Percentiles rank a stretch among this genome's conserved stretches.
Conservation (phyloP, 176 grass and related monocot species). For the Rhipidocladum racemiflorum region DNA sequence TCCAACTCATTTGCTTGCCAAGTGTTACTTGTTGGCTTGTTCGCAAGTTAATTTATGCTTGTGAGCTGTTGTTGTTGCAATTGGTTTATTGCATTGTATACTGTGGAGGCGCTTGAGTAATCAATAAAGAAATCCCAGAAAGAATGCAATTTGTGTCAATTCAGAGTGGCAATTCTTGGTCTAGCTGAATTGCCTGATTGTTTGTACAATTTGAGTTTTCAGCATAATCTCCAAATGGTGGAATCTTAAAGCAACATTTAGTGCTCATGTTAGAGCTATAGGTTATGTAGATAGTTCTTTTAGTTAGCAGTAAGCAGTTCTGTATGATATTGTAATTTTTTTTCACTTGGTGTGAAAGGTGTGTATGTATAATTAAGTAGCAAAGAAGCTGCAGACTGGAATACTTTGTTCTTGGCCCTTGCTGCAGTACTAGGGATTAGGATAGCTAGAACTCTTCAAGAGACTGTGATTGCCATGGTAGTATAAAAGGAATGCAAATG, state of each 20-base stretch:
- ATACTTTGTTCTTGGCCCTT: not conserved
- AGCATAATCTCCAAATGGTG: not conserved
- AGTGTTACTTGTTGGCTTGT: not conserved
- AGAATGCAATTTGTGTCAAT: not conserved
- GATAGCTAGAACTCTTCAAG: not conserved
- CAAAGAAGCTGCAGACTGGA: not conserved
- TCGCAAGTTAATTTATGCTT: constrained; percentile 25
- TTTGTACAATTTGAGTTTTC: no score
- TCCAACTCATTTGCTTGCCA: not conserved
- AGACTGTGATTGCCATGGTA: not conserved
- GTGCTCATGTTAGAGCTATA: not conserved
- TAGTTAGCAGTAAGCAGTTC: not conserved
- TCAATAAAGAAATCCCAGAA: not conserved
- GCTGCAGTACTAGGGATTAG: not conserved
- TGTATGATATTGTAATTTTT: not conserved
- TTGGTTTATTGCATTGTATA: not conserved
- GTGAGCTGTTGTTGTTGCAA: not conserved
- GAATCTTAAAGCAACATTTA: not conserved
- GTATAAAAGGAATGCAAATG: not conserved
- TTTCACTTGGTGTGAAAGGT: not conserved
- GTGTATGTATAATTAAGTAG: not conserved
- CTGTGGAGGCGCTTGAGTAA: not conserved
- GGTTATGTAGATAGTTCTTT: not conserved
- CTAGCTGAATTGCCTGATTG: not conserved
- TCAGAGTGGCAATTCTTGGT: not conserved